Conservation (phyloP, 2,329 filamentous ascomycete species). For the Pseudogymnoascus pannorum region DNA sequence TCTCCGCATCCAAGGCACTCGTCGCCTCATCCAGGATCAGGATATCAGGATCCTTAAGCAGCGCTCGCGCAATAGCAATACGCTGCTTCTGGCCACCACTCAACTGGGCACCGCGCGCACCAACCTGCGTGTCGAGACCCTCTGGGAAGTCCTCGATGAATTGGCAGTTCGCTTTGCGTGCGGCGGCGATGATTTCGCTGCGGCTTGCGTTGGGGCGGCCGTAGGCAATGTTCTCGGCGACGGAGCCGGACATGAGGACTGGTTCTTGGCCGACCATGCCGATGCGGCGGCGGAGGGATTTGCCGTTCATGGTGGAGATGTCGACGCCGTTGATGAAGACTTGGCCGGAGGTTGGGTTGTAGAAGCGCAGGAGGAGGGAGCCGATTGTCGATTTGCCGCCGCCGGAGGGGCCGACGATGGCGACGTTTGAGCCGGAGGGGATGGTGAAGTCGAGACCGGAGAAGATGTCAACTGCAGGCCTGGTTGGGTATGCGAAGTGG, state of each 20-base stretch:
- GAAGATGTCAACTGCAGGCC: slow-evolving; percentile 88
- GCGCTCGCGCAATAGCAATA: slow-evolving; percentile 89
- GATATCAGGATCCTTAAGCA: slow-evolving; percentile 95
- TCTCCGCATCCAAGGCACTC: slow-evolving; percentile 90
- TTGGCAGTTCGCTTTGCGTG: slow-evolving; percentile 86
- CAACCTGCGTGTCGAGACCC: slow-evolving; percentile 88
- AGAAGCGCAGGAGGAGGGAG: slow-evolving; percentile 85
- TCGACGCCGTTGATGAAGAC: slow-evolving; percentile 82
- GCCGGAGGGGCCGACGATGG: slow-evolving; percentile 91
- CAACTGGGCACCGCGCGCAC: slow-evolving; percentile 83
- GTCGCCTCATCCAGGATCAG: slow-evolving; percentile 95
- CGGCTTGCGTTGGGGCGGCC: slow-evolving; percentile 73
- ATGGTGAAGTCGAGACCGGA: slow-evolving; percentile 84
- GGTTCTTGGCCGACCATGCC: slow-evolving; percentile 95
- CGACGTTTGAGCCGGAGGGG: slow-evolving; percentile 87
- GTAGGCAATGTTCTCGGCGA: slow-evolving; percentile 87
- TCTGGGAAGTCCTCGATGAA: slow-evolving; percentile 97
- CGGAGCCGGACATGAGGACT: slow-evolving; percentile 78
- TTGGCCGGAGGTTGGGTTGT: slow-evolving; percentile 67
- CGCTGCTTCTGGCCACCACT: slow-evolving; percentile 93
- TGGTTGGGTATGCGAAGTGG: slow-evolving; percentile 84
- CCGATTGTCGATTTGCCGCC: slow-evolving; percentile 96
- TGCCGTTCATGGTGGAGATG: slow-evolving; percentile 80
- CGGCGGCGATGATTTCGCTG: slow-evolving; percentile 76
- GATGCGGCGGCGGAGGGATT: slow-evolving; percentile 84